Conservation (phyloP, 169 alveolate genomes). For the Theileria annulata region DNA sequence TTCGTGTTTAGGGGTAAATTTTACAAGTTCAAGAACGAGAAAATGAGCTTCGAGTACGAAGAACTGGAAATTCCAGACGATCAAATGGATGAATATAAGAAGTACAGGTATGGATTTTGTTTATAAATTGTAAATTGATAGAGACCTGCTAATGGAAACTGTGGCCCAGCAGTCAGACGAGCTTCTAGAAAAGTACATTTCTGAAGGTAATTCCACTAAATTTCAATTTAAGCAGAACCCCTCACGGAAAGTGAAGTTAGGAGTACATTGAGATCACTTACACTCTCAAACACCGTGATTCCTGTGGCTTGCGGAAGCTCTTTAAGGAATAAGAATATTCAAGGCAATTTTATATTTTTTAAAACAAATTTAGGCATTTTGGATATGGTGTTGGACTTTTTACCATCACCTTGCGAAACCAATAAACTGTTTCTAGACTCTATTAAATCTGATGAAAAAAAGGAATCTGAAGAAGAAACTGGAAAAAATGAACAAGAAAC, state of each 20-base stretch:
- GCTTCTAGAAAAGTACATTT: slow-evolving; percentile 82
- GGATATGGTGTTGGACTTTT: slow-evolving; percentile 75
- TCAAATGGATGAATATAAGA: slow-evolving; percentile 43
- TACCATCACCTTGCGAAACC: slow-evolving; percentile 85
- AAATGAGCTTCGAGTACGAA: slow-evolving; percentile 34
- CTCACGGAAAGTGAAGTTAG: slow-evolving; percentile 73
- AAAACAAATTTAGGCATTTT: slow-evolving; percentile 34
- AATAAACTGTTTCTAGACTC: slow-evolving; percentile 36
- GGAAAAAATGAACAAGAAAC: not conserved
- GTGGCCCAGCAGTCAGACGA: slow-evolving; percentile 86
- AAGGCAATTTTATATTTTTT: slow-evolving; percentile 12
- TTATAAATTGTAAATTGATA: slow-evolving; percentile 19
- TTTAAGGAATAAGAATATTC: slow-evolving; percentile 84
- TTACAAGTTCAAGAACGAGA: slow-evolving; percentile 63
- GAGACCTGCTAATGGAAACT: slow-evolving; percentile 75
- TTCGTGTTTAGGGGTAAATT: slow-evolving; percentile 31
- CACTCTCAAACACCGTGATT: slow-evolving; percentile 70
- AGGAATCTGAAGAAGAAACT: slow-evolving; percentile 5
- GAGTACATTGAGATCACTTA: slow-evolving; percentile 76
- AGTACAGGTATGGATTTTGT: slow-evolving; percentile 7
- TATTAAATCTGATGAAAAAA: not conserved
- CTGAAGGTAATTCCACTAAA: slow-evolving; percentile 54
- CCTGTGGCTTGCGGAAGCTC: slow-evolving; percentile 90
- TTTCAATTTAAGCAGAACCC: slow-evolving; percentile 7
- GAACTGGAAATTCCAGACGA: slow-evolving; percentile 52